These are phyloP conservation scores for Laetiporus sulphureus DNA, from an alignment of 1,284 basidiomycete species.

Conservation along the genomic window DNA sequence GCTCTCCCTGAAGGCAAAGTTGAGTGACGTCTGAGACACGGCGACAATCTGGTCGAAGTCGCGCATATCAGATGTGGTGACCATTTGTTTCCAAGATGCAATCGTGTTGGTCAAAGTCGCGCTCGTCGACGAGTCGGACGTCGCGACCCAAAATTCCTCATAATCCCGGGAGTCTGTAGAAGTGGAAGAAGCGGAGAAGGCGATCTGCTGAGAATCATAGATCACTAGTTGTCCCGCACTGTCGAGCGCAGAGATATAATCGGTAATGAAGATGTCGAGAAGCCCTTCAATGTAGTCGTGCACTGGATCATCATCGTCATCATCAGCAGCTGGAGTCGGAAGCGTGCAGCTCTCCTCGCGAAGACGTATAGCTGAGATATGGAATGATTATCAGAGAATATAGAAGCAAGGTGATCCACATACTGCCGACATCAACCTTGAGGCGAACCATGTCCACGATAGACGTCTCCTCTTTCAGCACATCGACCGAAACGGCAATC, in stretches of 20 bases:
- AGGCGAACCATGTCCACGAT: conserved; percentile 17
- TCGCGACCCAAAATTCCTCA: conserved; percentile 2
- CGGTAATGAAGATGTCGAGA: conserved; percentile 20
- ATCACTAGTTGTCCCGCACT: conserved; percentile 19
- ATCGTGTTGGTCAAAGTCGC: not conserved
- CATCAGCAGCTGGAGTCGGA: conserved; percentile 16
- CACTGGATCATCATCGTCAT: conserved; percentile 14
- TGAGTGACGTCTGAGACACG: conserved; percentile 26
- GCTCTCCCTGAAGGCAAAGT: conserved; percentile 20
- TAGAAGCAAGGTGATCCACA: conserved; percentile 5
- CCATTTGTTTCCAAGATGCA: conserved; percentile 17
- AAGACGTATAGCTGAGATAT: not conserved
- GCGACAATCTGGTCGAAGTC: conserved; percentile 28
- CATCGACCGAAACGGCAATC: conserved; percentile 24
- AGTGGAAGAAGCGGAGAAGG: conserved; percentile 8
- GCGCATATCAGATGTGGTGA: conserved; percentile 19
- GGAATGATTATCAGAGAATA: not conserved
- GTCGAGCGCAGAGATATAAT: conserved; percentile 24
- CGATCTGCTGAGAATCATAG: conserved; percentile 17
- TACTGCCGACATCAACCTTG: conserved; percentile 20
- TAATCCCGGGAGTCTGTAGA: conserved; percentile 6
- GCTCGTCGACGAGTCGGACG: not conserved
- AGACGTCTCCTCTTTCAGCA: conserved; percentile 15
- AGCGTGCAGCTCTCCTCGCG: conserved; percentile 12
- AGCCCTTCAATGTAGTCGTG: conserved; percentile 13